A percentile compares a stretch with the other conserved stretches of the same genome.
Evolutionary conservation across 495 filamentous ascomycete species (phyloP).

Genomic region (Aspergillus biplanus): DNA sequence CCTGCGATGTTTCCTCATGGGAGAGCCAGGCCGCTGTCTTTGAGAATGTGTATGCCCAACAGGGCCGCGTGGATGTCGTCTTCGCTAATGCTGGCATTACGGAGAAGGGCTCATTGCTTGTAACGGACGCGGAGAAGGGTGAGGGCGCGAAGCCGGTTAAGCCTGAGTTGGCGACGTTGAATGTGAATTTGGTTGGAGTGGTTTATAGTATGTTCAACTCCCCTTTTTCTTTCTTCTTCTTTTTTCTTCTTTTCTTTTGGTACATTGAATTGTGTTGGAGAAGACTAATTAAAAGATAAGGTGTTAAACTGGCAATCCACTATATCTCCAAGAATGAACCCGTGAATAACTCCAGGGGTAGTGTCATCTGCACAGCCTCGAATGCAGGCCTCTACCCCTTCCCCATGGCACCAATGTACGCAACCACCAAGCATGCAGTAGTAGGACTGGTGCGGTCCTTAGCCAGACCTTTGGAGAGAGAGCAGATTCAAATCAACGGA

Average conservation of each 20-base stretch:
- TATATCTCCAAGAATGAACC: constrained; percentile 54
- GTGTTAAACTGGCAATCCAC: constrained; percentile 53
- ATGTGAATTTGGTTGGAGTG: constrained; percentile 52
- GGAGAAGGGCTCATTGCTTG: constrained; percentile 44
- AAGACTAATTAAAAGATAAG: constrained; percentile 23
- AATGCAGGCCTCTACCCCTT: constrained; percentile 61
- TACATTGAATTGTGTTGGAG: background rate
- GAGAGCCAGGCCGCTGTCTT: constrained; percentile 50
- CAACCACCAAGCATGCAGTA: constrained; percentile 54
- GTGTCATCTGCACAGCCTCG: constrained; percentile 59
- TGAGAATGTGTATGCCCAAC: constrained; percentile 39
- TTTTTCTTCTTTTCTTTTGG: background rate
- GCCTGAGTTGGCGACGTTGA: constrained; percentile 44
- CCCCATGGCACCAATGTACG: constrained; percentile 58
- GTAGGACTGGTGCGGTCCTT: constrained; percentile 56
- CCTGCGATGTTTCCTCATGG: constrained; percentile 54
- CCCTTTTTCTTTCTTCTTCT: background rate
- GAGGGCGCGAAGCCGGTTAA: constrained; percentile 33
- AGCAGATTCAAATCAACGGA: constrained; percentile 56
- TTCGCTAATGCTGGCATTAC: constrained; percentile 61
- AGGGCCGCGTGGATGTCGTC: constrained; percentile 51
- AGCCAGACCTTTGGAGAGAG: constrained; percentile 37
- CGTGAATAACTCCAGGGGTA: constrained; percentile 36
- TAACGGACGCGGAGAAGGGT: constrained; percentile 16
- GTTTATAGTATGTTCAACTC: constrained; percentile 49